These are phyloP conservation scores for Sclerotinia minor DNA, from an alignment of 2,329 filamentous ascomycete genomes.

Conservation along the genomic window DNA sequence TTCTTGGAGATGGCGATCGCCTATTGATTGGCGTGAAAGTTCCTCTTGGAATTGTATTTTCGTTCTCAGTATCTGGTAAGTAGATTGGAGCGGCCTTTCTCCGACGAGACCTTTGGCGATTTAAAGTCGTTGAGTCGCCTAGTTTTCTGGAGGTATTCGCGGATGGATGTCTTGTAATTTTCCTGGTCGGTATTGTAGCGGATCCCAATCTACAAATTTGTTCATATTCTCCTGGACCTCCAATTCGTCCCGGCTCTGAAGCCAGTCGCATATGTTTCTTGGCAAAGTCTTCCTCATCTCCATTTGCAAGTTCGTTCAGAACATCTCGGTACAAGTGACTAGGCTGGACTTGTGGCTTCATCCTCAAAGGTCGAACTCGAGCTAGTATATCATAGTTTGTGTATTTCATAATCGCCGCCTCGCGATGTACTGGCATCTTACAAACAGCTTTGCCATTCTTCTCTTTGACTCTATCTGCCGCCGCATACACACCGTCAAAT, in stretches of 20 bases:
- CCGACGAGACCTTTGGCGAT: not conserved
- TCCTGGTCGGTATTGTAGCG: not conserved
- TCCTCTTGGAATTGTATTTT: not conserved
- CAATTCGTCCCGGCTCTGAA: not conserved
- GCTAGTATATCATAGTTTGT: not conserved
- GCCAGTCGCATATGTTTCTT: not conserved
- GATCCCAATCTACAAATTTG: not conserved
- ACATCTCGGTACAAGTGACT: not conserved
- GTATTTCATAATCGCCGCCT: slow-evolving; percentile 15
- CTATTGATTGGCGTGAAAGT: not conserved
- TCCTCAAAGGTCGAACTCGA: slow-evolving; percentile 2
- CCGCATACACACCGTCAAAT: not conserved
- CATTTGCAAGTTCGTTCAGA: not conserved
- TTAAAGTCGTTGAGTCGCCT: not conserved
- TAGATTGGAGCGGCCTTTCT: not conserved
- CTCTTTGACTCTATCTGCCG: not conserved
- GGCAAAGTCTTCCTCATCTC: not conserved
- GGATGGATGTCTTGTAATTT: not conserved
- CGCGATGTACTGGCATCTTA: not conserved
- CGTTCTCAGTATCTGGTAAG: not conserved
- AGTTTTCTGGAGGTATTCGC: not conserved
- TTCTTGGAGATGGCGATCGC: not conserved
- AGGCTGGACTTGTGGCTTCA: slow-evolving; percentile 13
- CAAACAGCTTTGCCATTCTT: not conserved
- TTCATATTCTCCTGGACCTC: not conserved